phyloP scores from a whole-genome alignment of 140 eudicot species.

The Anethum foeniculum region DNA sequence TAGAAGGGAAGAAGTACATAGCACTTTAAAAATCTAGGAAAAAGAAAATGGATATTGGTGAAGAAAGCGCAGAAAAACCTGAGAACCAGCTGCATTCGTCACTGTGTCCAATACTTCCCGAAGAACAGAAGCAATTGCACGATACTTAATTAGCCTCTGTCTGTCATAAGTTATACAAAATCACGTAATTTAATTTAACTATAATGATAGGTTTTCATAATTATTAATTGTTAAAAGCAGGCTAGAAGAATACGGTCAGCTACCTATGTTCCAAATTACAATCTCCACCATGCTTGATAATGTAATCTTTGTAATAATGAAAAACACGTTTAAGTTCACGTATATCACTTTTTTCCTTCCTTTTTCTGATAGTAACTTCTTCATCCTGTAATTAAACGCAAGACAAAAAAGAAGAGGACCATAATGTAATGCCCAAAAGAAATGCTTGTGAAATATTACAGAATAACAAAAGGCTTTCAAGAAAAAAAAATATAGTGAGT shows the following conservation, averaged over 20 bases:
- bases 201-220: neutral
- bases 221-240: neutral
- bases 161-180: slow-evolving; percentile 25
- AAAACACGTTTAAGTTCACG: slow-evolving; percentile 92
- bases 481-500: neutral
- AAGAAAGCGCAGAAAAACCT: slow-evolving; percentile 35
- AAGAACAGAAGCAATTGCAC: slow-evolving; percentile 75
- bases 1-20: neutral
- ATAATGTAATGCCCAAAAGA: neutral
- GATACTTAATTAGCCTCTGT: slow-evolving; percentile 60
- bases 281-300: slow-evolving; percentile 74
- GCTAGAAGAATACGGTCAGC: slow-evolving; percentile 9
- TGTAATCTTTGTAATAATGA: slow-evolving; percentile 60
- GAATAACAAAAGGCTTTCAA: neutral
- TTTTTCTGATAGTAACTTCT: slow-evolving; percentile 51
- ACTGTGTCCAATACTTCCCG: slow-evolving; percentile 61
- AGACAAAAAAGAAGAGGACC: neutral
- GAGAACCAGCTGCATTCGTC: slow-evolving; percentile 68
- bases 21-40: neutral
- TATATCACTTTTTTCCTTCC: slow-evolving; percentile 86
- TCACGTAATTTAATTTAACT: neutral
- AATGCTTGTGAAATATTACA: neutral
- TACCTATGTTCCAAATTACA: slow-evolving; percentile 64
- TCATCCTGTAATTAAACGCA: slow-evolving; percentile 50
- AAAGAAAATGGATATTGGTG: neutral